phyloP scores from a whole-genome alignment of 2,329 filamentous ascomycete species.

The Trichoderma sp. region DNA sequence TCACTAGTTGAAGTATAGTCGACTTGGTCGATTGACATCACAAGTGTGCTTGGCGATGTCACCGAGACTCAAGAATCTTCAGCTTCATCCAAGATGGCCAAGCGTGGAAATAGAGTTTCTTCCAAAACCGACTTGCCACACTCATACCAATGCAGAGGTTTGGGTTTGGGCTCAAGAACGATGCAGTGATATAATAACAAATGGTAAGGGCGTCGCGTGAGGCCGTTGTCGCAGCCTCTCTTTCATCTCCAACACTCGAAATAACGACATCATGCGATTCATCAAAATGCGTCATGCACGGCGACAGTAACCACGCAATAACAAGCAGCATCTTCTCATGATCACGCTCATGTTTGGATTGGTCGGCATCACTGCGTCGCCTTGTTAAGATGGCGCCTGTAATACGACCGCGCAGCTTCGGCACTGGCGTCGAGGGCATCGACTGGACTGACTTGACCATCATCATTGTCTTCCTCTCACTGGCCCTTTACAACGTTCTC shows the following conservation, averaged over 20 bases:
- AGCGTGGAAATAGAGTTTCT: conserved; percentile 2
- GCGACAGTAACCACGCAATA: not conserved
- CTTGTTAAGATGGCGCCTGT: not conserved
- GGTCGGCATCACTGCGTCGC: not conserved
- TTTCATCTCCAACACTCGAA: not conserved
- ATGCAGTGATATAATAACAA: conserved; percentile 1
- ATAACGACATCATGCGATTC: not conserved
- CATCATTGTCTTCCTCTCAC: conserved; percentile 18
- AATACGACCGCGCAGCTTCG: not conserved
- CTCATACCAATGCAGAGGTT: not conserved
- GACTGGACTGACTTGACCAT: not conserved
- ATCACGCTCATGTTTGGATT: not conserved
- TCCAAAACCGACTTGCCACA: not conserved
- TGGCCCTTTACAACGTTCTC: conserved; percentile 18
- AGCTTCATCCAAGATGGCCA: not conserved
- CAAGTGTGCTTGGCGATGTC: not conserved
- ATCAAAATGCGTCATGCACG: not conserved
- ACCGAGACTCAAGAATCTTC: not conserved
- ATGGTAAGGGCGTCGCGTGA: not conserved
- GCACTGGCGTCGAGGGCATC: not conserved
- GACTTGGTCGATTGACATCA: not conserved
- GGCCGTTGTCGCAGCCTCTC: not conserved
- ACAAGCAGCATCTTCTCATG: not conserved
- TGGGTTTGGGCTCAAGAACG: not conserved
- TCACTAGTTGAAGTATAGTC: not conserved